These are phyloP conservation scores for Ceratocystiopsis minuta DNA, from an alignment of 2,329 filamentous ascomycete species.

Conservation along the genomic window DNA sequence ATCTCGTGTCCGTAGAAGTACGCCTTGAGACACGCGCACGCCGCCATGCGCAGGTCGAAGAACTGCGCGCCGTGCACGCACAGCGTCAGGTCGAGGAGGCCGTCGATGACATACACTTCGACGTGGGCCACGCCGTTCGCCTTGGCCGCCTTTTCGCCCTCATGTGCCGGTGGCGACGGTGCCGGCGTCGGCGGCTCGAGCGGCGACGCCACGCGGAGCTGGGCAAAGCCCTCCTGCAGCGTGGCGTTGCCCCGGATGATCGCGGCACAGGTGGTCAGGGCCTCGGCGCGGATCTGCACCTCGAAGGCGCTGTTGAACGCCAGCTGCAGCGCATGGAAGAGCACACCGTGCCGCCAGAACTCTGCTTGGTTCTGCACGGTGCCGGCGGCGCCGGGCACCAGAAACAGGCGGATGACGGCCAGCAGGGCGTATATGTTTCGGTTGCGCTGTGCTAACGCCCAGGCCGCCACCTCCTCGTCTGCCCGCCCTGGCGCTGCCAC, in stretches of 20 bases:
- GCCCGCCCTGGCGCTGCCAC: slow-evolving; percentile 16
- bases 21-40: slow-evolving; percentile 79
- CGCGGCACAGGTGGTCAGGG: slow-evolving; percentile 70
- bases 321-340: slow-evolving; percentile 63
- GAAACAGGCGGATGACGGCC: slow-evolving; percentile 70
- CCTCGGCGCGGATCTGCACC: slow-evolving; percentile 68
- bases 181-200: slow-evolving; percentile 15
- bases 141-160: slow-evolving; percentile 8
- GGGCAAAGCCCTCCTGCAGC: slow-evolving; percentile 78
- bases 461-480: slow-evolving; percentile 46
- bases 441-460: slow-evolving; percentile 61
- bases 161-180: slow-evolving; percentile 7
- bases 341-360: slow-evolving; percentile 68
- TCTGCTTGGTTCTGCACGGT: slow-evolving; percentile 69
- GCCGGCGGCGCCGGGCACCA: slow-evolving; percentile 61
- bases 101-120: slow-evolving; percentile 81
- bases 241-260: slow-evolving; percentile 64
- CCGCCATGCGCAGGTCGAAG: slow-evolving; percentile 68
- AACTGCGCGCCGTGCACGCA: slow-evolving; percentile 46
- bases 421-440: slow-evolving; percentile 86
- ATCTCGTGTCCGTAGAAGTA: slow-evolving; percentile 72
- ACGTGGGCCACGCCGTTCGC: slow-evolving; percentile 27
- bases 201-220: slow-evolving; percentile 57
- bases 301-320: slow-evolving; percentile 60
- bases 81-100: slow-evolving; percentile 66